Percentiles rank a stretch among this genome's conserved stretches.
Evolutionary conservation across 805 yeast species (phyloP).

Genomic region (Naumovozyma baii): DNA sequence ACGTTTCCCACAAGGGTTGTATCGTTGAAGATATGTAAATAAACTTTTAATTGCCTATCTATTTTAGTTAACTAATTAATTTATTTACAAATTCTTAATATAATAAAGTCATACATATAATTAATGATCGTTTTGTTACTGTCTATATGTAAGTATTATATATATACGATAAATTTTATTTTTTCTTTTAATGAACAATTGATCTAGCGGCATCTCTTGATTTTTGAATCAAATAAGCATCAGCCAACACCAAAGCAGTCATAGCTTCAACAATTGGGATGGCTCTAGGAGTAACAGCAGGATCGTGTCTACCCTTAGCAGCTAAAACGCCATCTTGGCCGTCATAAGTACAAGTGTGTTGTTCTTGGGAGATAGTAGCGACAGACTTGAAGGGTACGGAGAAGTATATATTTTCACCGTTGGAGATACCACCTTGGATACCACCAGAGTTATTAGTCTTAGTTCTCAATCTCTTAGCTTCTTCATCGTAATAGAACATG

Average conservation of each 20-base stretch:
- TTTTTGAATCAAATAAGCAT: slow-evolving; percentile 74
- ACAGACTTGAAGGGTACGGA: slow-evolving; percentile 96
- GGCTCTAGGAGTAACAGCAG: slow-evolving; percentile 96
- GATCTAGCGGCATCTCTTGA: slow-evolving; percentile 55
- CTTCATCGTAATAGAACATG: slow-evolving; percentile 57
- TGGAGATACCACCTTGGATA: slow-evolving; percentile 94
- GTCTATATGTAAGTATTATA: background rate
- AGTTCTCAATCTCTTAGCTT: slow-evolving; percentile 63
- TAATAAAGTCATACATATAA: background rate
- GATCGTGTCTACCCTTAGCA: slow-evolving; percentile 97
- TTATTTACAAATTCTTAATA: background rate
- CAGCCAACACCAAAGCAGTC: slow-evolving; percentile 92
- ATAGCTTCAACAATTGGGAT: slow-evolving; percentile 97
- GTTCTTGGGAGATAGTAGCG: slow-evolving; percentile 93
- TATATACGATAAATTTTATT: background rate
- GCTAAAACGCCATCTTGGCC: slow-evolving; percentile 83
- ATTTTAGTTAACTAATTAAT: background rate
- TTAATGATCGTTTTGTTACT: background rate
- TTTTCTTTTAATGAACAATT: slow-evolving; percentile 20
- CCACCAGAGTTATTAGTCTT: slow-evolving; percentile 92
- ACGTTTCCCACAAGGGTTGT: slow-evolving; percentile 91
- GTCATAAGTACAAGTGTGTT: slow-evolving; percentile 77
- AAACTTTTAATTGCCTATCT: background rate
- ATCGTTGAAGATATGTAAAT: slow-evolving; percentile 54
- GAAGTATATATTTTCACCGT: slow-evolving; percentile 92